Conservation (phyloP, 2,329 filamentous ascomycete species). For the Colletotrichum sojae region DNA sequence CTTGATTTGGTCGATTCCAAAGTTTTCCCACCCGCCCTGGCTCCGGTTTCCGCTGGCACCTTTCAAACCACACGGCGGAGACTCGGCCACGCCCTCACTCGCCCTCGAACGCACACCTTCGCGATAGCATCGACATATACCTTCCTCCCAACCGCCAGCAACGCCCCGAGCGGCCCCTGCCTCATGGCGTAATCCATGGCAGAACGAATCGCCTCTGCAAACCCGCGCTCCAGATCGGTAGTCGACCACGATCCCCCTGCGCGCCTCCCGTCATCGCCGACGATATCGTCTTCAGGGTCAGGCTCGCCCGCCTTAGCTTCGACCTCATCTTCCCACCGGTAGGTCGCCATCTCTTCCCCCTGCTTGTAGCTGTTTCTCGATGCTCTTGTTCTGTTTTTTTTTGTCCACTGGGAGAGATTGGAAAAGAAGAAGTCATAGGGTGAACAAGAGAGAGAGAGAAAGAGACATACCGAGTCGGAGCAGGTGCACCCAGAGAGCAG, state of each 20-base stretch:
- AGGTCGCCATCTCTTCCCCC: constrained; percentile 18
- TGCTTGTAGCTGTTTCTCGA: constrained; percentile 16
- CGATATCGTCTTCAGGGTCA: constrained; percentile 37
- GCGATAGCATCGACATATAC: constrained; percentile 26
- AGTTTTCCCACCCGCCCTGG: neutral
- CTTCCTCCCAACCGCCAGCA: constrained; percentile 25
- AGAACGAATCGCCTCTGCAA: constrained; percentile 70
- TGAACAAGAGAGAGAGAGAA: neutral
- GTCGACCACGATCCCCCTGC: constrained; percentile 67
- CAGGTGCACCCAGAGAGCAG: neutral
- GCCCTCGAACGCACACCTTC: neutral
- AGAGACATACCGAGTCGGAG: neutral
- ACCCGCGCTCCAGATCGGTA: constrained; percentile 65
- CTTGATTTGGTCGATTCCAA: constrained; percentile 32
- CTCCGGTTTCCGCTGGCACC: constrained; percentile 8
- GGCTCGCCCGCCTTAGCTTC: constrained; percentile 36
- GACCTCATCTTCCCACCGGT: constrained; percentile 42
- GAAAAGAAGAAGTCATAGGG: neutral
- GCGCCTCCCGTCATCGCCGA: constrained; percentile 63
- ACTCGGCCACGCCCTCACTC: no score
- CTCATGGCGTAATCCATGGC: constrained; percentile 79
- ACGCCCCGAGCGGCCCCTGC: constrained; percentile 52
- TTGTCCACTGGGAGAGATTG: constrained; percentile 9
- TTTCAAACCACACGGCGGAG: neutral
- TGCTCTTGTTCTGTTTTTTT: constrained; percentile 12